Evolutionary conservation across 2,329 filamentous ascomycete species (phyloP).

Genomic region (Fusarium sp.): DNA sequence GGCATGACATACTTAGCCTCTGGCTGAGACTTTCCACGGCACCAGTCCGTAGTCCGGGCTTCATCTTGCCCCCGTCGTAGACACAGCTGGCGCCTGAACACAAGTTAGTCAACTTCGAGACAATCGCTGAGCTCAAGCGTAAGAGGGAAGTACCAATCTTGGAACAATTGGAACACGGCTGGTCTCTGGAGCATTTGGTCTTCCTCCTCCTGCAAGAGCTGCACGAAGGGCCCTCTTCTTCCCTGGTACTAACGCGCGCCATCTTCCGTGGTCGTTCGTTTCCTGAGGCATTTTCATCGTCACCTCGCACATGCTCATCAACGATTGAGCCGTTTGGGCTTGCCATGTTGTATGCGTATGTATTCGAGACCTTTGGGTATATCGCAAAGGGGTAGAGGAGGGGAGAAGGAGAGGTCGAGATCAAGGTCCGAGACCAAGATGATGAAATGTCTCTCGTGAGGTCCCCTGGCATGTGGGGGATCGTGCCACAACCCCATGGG

Average conservation of each 20-base stretch:
- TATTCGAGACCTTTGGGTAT: neutral
- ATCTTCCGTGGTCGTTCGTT: neutral
- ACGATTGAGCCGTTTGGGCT: neutral
- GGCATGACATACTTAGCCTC: slow-evolving; percentile 42
- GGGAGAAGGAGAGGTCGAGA: neutral
- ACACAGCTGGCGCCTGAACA: slow-evolving; percentile 45
- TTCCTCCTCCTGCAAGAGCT: slow-evolving; percentile 4
- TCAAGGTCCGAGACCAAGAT: neutral
- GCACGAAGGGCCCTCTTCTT: slow-evolving; percentile 1
- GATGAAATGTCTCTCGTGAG: neutral
- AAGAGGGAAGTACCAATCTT: neutral
- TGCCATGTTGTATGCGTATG: neutral
- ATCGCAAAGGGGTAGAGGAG: neutral
- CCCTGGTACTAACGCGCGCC: neutral
- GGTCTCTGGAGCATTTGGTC: slow-evolving; percentile 6
- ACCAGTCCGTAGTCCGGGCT: slow-evolving; percentile 50
- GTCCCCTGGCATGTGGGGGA: neutral
- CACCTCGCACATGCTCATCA: neutral
- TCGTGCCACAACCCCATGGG: neutral
- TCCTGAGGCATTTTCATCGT: neutral
- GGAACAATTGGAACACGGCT: neutral
- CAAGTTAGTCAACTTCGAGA: neutral
- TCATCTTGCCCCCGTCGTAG: slow-evolving; percentile 49
- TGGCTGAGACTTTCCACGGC: slow-evolving; percentile 51
- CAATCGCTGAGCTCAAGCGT: neutral